Evolutionary conservation across 352 stramenopile genomes (phyloP).

Genomic region (Elongisporangium undulatum): DNA sequence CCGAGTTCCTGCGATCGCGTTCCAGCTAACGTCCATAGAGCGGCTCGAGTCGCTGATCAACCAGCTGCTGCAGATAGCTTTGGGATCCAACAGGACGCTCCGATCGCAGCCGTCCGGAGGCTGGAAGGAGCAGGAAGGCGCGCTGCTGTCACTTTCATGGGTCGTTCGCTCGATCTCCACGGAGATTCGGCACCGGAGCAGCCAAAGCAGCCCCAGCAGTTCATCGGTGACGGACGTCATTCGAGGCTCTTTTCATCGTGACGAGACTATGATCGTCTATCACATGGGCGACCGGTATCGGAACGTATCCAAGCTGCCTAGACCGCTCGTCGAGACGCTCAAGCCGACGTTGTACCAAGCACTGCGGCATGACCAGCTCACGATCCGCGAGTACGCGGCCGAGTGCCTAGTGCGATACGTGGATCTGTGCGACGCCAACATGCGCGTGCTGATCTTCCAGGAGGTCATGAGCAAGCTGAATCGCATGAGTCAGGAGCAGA

Average conservation of each 20-base stretch:
- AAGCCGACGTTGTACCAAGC: constrained; percentile 51
- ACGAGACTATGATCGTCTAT: constrained; percentile 13
- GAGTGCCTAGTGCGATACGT: constrained; percentile 41
- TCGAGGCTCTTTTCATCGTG: constrained; percentile 11
- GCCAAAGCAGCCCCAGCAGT: neutral
- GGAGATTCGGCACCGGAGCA: constrained; percentile 1
- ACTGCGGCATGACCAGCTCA: constrained; percentile 53
- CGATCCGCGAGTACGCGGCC: constrained; percentile 45
- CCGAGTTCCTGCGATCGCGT: constrained; percentile 12
- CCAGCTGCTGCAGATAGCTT: constrained; percentile 30
- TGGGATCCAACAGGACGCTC: constrained; percentile 12
- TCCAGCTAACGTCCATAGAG: constrained; percentile 21
- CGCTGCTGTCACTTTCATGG: constrained; percentile 28
- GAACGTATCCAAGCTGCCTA: constrained; percentile 15
- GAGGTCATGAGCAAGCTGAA: constrained; percentile 78
- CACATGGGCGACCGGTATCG: constrained; percentile 20
- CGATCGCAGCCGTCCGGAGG: constrained; percentile 4
- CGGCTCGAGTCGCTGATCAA: constrained; percentile 37
- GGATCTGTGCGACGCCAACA: constrained; percentile 46
- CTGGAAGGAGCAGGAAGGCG: constrained; percentile 49
- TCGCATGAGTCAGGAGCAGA: constrained; percentile 21
- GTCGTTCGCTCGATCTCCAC: constrained; percentile 28
- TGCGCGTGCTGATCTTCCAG: constrained; percentile 52
- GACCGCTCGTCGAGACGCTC: constrained; percentile 25
- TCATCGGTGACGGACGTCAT: constrained; percentile 26